A percentile compares a stretch with the other conserved stretches of the same genome.
These are phyloP conservation scores for Diaporthe vaccinii DNA, from an alignment of 2,329 filamentous ascomycete genomes.

Conservation along the genomic window DNA sequence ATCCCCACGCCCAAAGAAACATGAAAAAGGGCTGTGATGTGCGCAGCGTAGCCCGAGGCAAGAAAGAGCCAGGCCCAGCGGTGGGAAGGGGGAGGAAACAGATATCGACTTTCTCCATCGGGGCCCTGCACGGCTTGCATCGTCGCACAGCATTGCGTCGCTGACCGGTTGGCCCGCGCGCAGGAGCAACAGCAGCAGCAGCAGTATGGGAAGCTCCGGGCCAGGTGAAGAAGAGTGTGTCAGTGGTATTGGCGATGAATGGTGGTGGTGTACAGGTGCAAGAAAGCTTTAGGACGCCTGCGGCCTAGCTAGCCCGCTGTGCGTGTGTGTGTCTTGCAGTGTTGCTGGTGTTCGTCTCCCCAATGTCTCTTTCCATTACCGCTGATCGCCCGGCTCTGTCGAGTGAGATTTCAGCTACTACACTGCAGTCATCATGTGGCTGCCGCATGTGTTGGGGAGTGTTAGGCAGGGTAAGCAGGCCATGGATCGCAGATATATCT, in stretches of 20 bases:
- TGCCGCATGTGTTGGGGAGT: not conserved
- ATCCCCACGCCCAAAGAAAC: not conserved
- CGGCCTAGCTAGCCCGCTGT: not conserved
- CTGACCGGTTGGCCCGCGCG: constrained; percentile 14
- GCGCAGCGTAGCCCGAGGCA: not conserved
- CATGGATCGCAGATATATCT: constrained; percentile 3
- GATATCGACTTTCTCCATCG: not conserved
- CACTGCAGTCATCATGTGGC: not conserved
- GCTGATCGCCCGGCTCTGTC: constrained; percentile 27
- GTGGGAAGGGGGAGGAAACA: not conserved
- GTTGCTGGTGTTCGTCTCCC: not conserved
- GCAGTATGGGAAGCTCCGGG: not conserved
- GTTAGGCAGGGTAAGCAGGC: not conserved
- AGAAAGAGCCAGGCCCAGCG: not conserved
- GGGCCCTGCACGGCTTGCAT: not conserved
- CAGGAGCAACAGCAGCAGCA: not conserved
- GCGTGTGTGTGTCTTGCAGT: not conserved
- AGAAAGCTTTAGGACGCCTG: not conserved
- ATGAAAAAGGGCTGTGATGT: not conserved
- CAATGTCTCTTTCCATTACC: not conserved
- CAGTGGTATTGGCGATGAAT: not conserved
- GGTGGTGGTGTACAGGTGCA: not conserved
- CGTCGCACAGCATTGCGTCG: constrained; percentile 2
- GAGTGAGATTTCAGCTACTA: not conserved
- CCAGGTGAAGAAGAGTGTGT: not conserved